phyloP scores from a whole-genome alignment of 805 yeast genomes.

The Millerozyma acaciae region DNA sequence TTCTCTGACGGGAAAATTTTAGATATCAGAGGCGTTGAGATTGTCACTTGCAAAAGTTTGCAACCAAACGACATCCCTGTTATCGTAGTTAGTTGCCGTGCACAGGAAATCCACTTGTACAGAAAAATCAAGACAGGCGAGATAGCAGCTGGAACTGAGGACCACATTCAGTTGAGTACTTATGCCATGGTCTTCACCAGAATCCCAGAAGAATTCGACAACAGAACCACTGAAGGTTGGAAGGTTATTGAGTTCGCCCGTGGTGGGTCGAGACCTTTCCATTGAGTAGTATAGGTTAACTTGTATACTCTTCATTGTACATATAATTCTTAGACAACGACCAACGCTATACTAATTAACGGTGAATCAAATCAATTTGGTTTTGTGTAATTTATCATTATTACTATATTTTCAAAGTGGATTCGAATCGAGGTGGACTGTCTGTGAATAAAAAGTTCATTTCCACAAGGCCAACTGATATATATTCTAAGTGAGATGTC shows the following conservation, averaged over 20 bases:
- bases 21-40: conserved; percentile 93
- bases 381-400: background rate
- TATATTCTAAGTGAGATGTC: conserved; percentile 36
- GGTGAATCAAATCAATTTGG: background rate
- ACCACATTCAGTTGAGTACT: conserved; percentile 86
- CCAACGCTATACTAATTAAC: too few species aligned
- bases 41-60: conserved; percentile 79
- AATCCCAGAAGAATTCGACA: conserved; percentile 85
- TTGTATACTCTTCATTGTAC: background rate
- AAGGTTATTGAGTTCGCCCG: conserved; percentile 90
- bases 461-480: too few species aligned
- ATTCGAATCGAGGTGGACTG: too few species aligned
- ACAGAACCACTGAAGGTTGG: conserved; percentile 95
- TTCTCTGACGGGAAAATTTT: conserved; percentile 87
- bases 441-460: too few species aligned
- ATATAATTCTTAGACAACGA: conserved; percentile 1
- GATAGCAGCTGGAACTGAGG: conserved; percentile 93
- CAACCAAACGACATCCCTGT: conserved; percentile 94
- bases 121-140: conserved; percentile 90
- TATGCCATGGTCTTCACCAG: conserved; percentile 96
- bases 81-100: conserved; percentile 89
- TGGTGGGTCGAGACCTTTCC: conserved; percentile 85
- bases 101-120: conserved; percentile 89
- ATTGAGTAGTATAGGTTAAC: conserved; percentile 15
- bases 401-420: too few species aligned